These are phyloP conservation scores for Tetradesmus lagerheimii DNA, from an alignment of 139 green algal species.

Conservation along the genomic window DNA sequence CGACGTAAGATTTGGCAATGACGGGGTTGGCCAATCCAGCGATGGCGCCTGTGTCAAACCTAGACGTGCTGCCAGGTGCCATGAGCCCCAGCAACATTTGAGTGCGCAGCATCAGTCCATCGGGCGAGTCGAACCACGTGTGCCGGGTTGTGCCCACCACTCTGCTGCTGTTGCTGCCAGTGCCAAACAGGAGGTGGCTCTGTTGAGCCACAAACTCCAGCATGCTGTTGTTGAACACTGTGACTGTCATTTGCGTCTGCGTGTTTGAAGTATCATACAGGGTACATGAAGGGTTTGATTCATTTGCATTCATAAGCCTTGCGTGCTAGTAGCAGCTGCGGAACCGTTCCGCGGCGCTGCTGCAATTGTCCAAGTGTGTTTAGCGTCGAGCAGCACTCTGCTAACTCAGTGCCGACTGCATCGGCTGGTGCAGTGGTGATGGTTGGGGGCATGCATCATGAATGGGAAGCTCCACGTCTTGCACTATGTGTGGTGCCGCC, in stretches of 20 bases:
- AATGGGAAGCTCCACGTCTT: no score
- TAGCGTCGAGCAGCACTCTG: no score
- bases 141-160: neutral
- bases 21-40: neutral
- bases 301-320: no score
- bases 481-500: neutral
- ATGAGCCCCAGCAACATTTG: neutral
- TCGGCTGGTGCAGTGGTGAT: no score
- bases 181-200: neutral
- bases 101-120: neutral
- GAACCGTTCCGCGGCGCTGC: no score
- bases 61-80: neutral
- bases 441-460: no score
- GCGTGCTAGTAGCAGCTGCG: no score
- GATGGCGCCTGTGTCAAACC: neutral
- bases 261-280: no score
- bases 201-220: neutral
- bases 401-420: no score
- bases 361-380: no score
- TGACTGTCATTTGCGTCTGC: neutral
- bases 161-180: neutral
- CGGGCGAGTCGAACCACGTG: neutral
- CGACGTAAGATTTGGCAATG: neutral
- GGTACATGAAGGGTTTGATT: no score
- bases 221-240: conserved; percentile 14